Conservation (phyloP, 2,329 filamentous ascomycete genomes). For the Coniochaeta sp. region DNA sequence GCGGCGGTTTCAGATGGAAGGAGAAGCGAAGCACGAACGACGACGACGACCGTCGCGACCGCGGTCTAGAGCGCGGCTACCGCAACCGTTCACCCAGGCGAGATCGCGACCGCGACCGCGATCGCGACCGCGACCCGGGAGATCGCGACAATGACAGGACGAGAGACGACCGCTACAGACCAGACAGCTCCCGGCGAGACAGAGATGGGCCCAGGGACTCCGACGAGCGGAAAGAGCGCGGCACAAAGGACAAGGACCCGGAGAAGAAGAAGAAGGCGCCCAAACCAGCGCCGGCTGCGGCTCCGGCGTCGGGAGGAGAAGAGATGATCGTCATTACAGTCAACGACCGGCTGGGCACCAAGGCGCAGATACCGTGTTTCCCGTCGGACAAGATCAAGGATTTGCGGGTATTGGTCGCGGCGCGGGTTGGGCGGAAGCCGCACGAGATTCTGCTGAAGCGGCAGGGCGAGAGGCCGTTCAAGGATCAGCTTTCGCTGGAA, state of each 20-base stretch:
- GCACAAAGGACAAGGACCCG: constrained; percentile 15
- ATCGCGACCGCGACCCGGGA: constrained; percentile 21
- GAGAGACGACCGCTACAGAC: constrained; percentile 46
- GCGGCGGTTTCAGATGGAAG: constrained; percentile 22
- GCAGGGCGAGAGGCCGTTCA: constrained; percentile 89
- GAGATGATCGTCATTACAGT: constrained; percentile 92
- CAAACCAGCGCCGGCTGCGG: constrained; percentile 21
- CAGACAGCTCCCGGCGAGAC: constrained; percentile 21
- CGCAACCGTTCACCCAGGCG: constrained; percentile 19
- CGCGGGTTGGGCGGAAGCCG: constrained; percentile 78
- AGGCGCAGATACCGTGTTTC: constrained; percentile 84
- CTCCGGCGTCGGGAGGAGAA: constrained; percentile 31
- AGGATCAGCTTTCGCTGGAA: constrained; percentile 78
- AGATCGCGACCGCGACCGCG: constrained; percentile 11
- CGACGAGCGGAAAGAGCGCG: constrained; percentile 25
- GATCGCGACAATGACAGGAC: constrained; percentile 41
- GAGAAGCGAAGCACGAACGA: constrained; percentile 13
- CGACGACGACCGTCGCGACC: constrained; percentile 10
- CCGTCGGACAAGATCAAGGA: constrained; percentile 76
- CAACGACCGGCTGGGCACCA: constrained; percentile 95
- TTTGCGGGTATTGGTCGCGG: constrained; percentile 88
- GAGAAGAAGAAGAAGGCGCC: constrained; percentile 23
- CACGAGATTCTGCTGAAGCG: constrained; percentile 89
- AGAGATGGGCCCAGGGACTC: constrained; percentile 22
- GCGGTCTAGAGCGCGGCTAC: constrained; percentile 17